Conservation (phyloP, 352 stramenopile species). For the Phytophthora citricola region DNA sequence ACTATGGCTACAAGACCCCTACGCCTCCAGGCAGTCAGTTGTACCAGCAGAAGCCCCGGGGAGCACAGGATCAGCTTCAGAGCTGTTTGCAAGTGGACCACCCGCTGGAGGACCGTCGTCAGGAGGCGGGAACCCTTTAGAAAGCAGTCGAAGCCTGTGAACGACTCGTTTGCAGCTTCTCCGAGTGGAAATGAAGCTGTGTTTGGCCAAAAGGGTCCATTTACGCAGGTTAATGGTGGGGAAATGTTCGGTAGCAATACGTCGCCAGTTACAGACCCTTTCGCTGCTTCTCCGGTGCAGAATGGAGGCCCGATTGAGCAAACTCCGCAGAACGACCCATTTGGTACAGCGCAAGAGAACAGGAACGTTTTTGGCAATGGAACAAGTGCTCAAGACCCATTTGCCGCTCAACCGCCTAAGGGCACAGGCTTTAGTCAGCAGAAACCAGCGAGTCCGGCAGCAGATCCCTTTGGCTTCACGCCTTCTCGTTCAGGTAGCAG, state of each 20-base stretch:
- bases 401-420: conserved; percentile 15
- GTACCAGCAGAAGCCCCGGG: conserved; percentile 23
- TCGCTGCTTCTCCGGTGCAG: conserved; percentile 11
- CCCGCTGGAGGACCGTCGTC: conserved; percentile 21
- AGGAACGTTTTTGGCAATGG: conserved; percentile 20
- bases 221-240: conserved; percentile 8
- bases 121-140: conserved; percentile 19
- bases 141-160: conserved; percentile 13
- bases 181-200: conserved; percentile 10
- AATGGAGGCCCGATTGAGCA: conserved; percentile 1
- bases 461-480: conserved; percentile 23
- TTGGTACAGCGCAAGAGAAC: conserved; percentile 18
- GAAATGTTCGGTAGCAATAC: not conserved
- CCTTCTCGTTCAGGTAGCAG: conserved; percentile 20
- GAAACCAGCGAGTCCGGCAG: conserved; percentile 3
- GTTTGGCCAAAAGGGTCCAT: conserved; percentile 12
- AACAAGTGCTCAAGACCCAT: conserved; percentile 19
- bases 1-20: conserved; percentile 14
- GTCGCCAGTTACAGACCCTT: conserved; percentile 11
- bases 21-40: conserved; percentile 16
- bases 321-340: conserved; percentile 9
- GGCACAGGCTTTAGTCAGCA: conserved; percentile 13
- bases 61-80: conserved; percentile 21
- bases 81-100: conserved; percentile 27
- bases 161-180: conserved; percentile 5